phyloP scores from a whole-genome alignment of 2,329 filamentous ascomycete species.

The Arthrinium puccinioides region DNA sequence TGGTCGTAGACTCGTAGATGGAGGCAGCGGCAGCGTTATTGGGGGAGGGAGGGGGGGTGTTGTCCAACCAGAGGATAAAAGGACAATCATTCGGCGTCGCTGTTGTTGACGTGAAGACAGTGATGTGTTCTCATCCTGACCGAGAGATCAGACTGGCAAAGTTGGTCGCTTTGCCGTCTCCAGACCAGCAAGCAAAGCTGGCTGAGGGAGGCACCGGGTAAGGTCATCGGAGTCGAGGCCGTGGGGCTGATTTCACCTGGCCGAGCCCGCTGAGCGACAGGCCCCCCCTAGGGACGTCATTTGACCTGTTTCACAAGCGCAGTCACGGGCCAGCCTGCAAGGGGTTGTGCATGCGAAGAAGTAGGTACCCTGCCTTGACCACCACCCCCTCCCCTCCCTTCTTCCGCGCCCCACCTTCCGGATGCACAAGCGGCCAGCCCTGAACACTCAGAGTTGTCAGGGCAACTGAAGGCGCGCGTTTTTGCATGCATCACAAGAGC shows the following conservation, averaged over 20 bases:
- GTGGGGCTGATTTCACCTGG: no score
- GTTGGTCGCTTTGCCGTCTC: no score
- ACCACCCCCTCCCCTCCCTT: not conserved
- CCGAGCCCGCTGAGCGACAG: not conserved
- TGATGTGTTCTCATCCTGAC: no score
- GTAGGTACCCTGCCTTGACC: not conserved
- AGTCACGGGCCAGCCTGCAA: slow-evolving; percentile 3
- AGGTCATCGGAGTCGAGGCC: not conserved
- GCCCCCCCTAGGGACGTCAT: slow-evolving; percentile 2
- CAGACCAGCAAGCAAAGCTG: not conserved
- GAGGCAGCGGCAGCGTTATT: no score
- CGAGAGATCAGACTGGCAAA: no score
- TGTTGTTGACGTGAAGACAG: no score
- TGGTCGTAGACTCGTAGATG: no score
- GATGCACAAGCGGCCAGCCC: not conserved
- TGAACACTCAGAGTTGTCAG: not conserved
- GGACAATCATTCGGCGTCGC: no score
- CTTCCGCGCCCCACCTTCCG: not conserved
- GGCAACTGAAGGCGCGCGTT: slow-evolving; percentile 1
- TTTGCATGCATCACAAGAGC: no score
- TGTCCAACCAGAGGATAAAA: no score
- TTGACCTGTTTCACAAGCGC: slow-evolving; percentile 1
- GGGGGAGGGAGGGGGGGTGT: no score
- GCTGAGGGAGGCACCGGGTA: not conserved
- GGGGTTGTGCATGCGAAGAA: not conserved